These are phyloP conservation scores for Clitocybe nebularis DNA, from an alignment of 1,284 basidiomycete genomes.

Conservation along the genomic window DNA sequence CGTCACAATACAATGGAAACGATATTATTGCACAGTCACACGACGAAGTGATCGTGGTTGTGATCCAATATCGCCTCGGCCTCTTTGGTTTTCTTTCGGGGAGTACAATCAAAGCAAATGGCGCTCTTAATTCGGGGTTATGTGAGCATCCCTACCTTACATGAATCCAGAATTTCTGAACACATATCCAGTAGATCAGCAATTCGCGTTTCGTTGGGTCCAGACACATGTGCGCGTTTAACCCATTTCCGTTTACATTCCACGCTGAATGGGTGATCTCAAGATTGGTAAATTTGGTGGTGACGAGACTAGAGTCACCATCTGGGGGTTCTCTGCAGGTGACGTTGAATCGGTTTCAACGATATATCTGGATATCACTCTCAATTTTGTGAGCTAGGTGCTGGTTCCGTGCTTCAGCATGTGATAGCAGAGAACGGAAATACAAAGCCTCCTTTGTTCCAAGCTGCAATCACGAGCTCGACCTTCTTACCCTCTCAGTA, in stretches of 20 bases:
- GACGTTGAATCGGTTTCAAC: background rate
- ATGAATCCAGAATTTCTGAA: background rate
- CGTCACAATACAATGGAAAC: conserved; percentile 11
- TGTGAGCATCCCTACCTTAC: conserved; percentile 20
- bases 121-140: conserved; percentile 33
- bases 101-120: conserved; percentile 26
- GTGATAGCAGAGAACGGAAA: conserved; percentile 31
- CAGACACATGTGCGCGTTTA: conserved; percentile 29
- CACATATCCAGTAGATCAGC: conserved; percentile 32
- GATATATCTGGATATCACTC: background rate
- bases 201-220: conserved; percentile 39
- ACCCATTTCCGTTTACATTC: background rate
- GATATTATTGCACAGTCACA: conserved; percentile 22
- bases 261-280: background rate
- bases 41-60: conserved; percentile 24
- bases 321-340: conserved; percentile 32
- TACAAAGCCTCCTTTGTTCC: conserved; percentile 28
- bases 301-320: conserved; percentile 26
- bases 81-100: conserved; percentile 36
- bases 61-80: conserved; percentile 37
- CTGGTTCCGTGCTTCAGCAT: conserved; percentile 37
- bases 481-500: conserved; percentile 30
- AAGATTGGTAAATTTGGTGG: conserved; percentile 29
- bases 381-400: conserved; percentile 20
- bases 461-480: conserved; percentile 28